phyloP scores from a whole-genome alignment of 257 asterid species.

The Oldenlandia corymbosa region DNA sequence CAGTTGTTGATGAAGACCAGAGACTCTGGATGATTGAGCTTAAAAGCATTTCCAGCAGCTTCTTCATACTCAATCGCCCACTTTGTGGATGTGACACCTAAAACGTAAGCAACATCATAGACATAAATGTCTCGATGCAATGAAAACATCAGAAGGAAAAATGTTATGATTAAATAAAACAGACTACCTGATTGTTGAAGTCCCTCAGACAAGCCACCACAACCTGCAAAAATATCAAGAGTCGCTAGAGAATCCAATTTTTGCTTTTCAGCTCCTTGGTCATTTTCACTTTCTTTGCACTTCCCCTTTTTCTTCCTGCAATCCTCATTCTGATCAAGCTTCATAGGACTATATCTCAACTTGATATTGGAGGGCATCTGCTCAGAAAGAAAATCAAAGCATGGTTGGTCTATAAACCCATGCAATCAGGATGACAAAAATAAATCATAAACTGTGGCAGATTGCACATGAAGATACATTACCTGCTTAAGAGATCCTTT shows the following conservation, averaged over 20 bases:
- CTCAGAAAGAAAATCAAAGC: constrained; percentile 19
- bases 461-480: not conserved
- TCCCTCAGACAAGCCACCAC: constrained; percentile 96
- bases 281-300: constrained; percentile 68
- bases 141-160: constrained; percentile 6
- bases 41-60: constrained; percentile 92
- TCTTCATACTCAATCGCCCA: constrained; percentile 98
- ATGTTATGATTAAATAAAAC: constrained; percentile 12
- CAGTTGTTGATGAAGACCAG: constrained; percentile 74
- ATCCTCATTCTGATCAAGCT: constrained; percentile 32
- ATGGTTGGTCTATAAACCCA: no score
- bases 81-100: constrained; percentile 65
- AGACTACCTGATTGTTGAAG: constrained; percentile 60
- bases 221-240: constrained; percentile 92
- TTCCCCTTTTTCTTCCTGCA: constrained; percentile 70
- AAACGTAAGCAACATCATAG: constrained; percentile 19
- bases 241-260: constrained; percentile 47
- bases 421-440: no score
- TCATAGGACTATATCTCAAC: constrained; percentile 43
- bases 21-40: constrained; percentile 78
- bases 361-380: constrained; percentile 76
- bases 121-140: constrained; percentile 13
- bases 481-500: constrained; percentile 86
- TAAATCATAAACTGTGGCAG: no score
- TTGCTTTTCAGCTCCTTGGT: constrained; percentile 26